Base-by-base conservation (phyloP, 495 filamentous ascomycete genomes). In the Hypoxylon lienhwacheense region DNA sequence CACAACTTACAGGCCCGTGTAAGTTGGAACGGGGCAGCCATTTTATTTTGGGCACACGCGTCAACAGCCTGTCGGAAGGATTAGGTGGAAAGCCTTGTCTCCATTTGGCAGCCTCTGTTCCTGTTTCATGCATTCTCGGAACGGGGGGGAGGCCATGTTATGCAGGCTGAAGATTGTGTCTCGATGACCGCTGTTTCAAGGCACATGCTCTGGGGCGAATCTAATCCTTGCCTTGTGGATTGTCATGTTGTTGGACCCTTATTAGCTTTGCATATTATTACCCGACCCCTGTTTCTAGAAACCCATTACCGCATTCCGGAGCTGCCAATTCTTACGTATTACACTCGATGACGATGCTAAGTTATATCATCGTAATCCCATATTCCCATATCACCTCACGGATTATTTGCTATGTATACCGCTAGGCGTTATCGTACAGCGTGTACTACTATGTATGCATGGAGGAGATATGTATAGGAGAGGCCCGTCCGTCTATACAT, bases 241-340 rank as follows among this genome's bases (percentile, higher is more conserved):
- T n/a, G n/a, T n/a, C 48, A 55, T 42, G 19, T 34, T 46, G 15
- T 34, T 37, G 35, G 51, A 35, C 33, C 46, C 33, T 39, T n/a
- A n/a, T n/a, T 37, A 37, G 35, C 35, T 37, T 37, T 16, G 35
- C 17, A 5, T 37, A n/a, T 37, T 11, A 25, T 25, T 14, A 12
- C 22, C 20, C 10, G 0, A 22, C 48, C 48, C 53, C 37, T 32
- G 6, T 19, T 45, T 7, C 24, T 17, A 35, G 12, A 53, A 19
- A 53, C 42, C 49, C 33, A 53, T 50, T 59, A 48, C 43, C 59
- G 59, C 59, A 63, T 58, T 63, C 59, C 59, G 48, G 29, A 39
- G 45, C 47, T 56, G 42, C 51, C 47, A 63, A 44, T 49, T 31
- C 24, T 26, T 26, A 26, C 24, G 5, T 8, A 8, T 52, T 50